Conservation (phyloP, 805 yeast genomes). For the Komagataella ulmi region DNA sequence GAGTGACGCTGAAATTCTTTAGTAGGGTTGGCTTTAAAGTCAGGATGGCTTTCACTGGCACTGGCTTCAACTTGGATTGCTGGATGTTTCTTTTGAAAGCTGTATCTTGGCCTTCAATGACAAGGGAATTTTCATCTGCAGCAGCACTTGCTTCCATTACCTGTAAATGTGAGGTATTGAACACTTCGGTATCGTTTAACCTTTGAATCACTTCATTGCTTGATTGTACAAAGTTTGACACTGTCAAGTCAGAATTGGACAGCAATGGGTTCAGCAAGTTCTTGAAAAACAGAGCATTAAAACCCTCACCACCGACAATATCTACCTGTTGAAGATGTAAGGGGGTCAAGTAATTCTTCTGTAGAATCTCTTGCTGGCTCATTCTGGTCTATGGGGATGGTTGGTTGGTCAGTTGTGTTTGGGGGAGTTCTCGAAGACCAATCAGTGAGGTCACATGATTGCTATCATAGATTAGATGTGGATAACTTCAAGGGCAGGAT, state of each 20-base stretch:
- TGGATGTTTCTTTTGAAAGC: conserved; percentile 9
- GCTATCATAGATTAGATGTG: background rate
- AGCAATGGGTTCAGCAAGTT: conserved; percentile 32
- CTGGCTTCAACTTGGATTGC: conserved; percentile 9
- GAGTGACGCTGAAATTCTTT: conserved; percentile 18
- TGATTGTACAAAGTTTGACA: conserved; percentile 23
- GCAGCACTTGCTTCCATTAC: conserved; percentile 2
- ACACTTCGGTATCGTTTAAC: conserved; percentile 14
- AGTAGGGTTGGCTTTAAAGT: conserved; percentile 18
- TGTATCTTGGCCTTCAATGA: background rate
- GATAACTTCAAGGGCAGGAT: background rate
- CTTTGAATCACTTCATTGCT: conserved; percentile 9
- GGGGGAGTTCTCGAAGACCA: background rate
- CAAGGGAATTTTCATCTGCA: conserved; percentile 6
- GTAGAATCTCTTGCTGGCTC: background rate
- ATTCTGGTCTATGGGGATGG: background rate
- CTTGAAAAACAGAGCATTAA: conserved; percentile 27
- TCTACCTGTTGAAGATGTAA: conserved; percentile 16
- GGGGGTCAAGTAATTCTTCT: conserved; percentile 7
- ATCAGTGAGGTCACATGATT: background rate
- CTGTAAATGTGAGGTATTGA: conserved; percentile 11
- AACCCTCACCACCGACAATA: conserved; percentile 16
- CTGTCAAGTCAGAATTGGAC: conserved; percentile 21
- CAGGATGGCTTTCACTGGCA: conserved; percentile 19
- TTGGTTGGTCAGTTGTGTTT: background rate